These are phyloP conservation scores for Trypanosoma platydactyli DNA, from an alignment of 208 protist species.

Conservation along the genomic window DNA sequence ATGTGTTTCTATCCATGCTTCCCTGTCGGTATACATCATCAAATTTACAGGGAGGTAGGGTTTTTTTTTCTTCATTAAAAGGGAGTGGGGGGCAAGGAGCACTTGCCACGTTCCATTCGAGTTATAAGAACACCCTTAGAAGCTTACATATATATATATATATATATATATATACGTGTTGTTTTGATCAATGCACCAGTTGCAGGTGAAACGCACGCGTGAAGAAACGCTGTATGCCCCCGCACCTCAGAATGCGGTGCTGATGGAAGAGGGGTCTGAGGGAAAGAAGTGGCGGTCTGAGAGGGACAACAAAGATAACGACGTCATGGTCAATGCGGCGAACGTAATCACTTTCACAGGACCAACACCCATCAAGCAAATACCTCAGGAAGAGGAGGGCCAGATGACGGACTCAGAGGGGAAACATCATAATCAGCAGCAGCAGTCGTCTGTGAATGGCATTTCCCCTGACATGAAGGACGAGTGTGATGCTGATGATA, in stretches of 20 bases:
- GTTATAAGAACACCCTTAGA: constrained; percentile 12
- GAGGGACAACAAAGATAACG: neutral
- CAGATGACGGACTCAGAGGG: neutral
- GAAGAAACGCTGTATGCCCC: neutral
- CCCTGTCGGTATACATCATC: no score
- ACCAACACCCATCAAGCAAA: neutral
- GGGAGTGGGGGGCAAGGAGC: no score
- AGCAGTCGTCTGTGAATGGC: constrained; percentile 5
- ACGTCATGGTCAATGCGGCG: neutral
- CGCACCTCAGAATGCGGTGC: neutral
- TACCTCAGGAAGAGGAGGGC: constrained; percentile 16
- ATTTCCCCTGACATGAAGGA: constrained; percentile 22
- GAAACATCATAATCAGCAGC: neutral
- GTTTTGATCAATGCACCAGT: neutral
- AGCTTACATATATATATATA: constrained; percentile 5
- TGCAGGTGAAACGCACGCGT: neutral
- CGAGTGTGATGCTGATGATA: neutral
- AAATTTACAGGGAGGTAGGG: no score
- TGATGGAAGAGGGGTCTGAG: neutral
- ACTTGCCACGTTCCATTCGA: neutral
- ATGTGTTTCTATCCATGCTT: no score
- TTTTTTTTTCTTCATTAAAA: no score
- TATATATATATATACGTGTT: constrained; percentile 17
- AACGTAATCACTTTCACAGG: no score
- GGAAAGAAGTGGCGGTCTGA: constrained; percentile 3